phyloP scores from a whole-genome alignment of 2,329 filamentous ascomycete genomes.

The Alternaria triticina region DNA sequence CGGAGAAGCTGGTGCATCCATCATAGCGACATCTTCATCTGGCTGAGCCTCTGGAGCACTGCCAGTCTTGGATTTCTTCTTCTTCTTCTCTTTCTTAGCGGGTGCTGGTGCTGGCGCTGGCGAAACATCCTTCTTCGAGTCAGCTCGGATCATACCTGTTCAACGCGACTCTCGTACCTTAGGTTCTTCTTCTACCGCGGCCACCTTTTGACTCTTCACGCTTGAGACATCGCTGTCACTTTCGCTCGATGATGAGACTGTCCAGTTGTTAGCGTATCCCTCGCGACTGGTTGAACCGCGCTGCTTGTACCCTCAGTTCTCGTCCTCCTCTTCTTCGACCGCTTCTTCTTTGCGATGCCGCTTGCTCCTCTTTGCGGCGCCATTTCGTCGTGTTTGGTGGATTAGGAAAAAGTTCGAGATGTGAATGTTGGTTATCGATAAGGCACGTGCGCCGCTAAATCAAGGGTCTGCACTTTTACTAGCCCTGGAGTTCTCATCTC shows the following conservation, averaged over 20 bases:
- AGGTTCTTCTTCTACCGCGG: background rate
- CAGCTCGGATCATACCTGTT: background rate
- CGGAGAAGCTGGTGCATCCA: slow-evolving; percentile 17
- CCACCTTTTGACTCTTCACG: slow-evolving; percentile 16
- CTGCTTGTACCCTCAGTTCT: slow-evolving; percentile 34
- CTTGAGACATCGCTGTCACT: slow-evolving; percentile 38
- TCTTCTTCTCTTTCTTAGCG: slow-evolving; percentile 23
- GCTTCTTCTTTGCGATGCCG: slow-evolving; percentile 31
- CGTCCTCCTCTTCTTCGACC: slow-evolving; percentile 38
- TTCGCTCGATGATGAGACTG: slow-evolving; percentile 41
- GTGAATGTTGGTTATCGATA: slow-evolving; percentile 33
- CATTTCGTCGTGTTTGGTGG: slow-evolving; percentile 22
- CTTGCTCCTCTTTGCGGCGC: slow-evolving; percentile 25
- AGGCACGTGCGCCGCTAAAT: slow-evolving; percentile 13
- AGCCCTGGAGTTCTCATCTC: background rate
- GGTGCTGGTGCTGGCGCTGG: slow-evolving; percentile 5
- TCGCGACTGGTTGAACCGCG: background rate
- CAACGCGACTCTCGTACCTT: background rate
- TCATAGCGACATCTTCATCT: slow-evolving; percentile 27
- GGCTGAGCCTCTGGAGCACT: slow-evolving; percentile 5
- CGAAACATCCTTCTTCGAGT: slow-evolving; percentile 4
- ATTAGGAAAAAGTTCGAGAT: slow-evolving; percentile 24
- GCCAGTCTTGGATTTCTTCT: slow-evolving; percentile 5
- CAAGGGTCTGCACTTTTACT: slow-evolving; percentile 3
- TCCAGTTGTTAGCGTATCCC: slow-evolving; percentile 12